Percentiles rank a stretch among this genome's conserved stretches.
Evolutionary conservation across 306 rosid species (phyloP).

Genomic region (Phaseolus lunatus): DNA sequence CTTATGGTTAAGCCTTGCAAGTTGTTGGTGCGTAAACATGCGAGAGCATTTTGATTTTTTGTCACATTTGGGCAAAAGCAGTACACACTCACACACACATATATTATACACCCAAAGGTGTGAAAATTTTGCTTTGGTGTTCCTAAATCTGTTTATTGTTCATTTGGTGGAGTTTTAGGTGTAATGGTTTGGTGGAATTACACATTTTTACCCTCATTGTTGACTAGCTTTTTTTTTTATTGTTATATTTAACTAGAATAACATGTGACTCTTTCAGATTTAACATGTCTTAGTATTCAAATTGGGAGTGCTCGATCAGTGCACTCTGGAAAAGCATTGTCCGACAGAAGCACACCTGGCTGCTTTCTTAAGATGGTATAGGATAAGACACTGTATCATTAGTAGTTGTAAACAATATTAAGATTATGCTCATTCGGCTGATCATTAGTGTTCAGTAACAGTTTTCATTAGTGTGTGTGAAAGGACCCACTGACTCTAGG

Average conservation of each 20-base stretch:
- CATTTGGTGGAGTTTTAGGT: constrained; percentile 3
- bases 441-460: background rate
- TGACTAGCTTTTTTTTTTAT: background rate
- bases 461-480: constrained; percentile 1
- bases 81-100: background rate
- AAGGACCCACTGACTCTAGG: background rate
- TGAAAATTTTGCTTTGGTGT: background rate
- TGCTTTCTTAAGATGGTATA: constrained; percentile 89
- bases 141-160: background rate
- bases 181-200: constrained; percentile 18
- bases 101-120: background rate
- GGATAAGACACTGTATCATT: constrained; percentile 19
- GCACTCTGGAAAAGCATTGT: constrained; percentile 70
- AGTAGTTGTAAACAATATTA: background rate
- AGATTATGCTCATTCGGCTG: constrained; percentile 6
- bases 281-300: constrained; percentile 55
- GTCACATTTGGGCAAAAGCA: constrained; percentile 24
- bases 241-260: constrained; percentile 31
- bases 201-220: background rate
- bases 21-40: constrained; percentile 24
- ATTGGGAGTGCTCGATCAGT: constrained; percentile 74
- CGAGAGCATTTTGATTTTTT: constrained; percentile 28
- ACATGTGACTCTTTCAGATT: constrained; percentile 61
- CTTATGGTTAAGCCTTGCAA: constrained; percentile 6
- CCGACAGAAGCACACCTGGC: constrained; percentile 66